Evolutionary conservation across 306 rosid species (phyloP).

Genomic region (Prinsepia uniflora): DNA sequence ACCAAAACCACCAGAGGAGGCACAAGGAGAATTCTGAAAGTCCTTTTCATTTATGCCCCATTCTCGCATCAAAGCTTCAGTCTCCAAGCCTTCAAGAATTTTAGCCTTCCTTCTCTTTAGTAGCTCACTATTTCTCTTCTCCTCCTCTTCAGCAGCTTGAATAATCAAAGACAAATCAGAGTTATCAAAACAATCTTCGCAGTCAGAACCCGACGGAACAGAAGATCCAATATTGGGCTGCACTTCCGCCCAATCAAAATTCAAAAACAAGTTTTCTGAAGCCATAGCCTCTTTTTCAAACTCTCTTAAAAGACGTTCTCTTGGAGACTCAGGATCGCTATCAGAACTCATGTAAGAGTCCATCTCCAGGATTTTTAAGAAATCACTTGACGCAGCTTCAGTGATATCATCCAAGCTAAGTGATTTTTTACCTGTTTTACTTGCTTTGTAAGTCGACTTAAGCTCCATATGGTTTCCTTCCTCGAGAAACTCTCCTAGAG

Average conservation of each 20-base stretch:
- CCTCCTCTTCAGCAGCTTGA: slow-evolving; percentile 58
- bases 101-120: slow-evolving; percentile 56
- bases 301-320: slow-evolving; percentile 65
- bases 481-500: slow-evolving; percentile 24
- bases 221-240: slow-evolving; percentile 25
- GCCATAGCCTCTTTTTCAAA: slow-evolving; percentile 59
- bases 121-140: slow-evolving; percentile 40
- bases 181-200: slow-evolving; percentile 25
- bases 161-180: slow-evolving; percentile 51
- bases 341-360: slow-evolving; percentile 35
- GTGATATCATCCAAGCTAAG: slow-evolving; percentile 52
- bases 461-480: slow-evolving; percentile 25
- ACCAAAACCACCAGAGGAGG: slow-evolving; percentile 69
- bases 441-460: slow-evolving; percentile 33
- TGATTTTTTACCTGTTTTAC: slow-evolving; percentile 34
- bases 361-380: slow-evolving; percentile 49
- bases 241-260: slow-evolving; percentile 41
- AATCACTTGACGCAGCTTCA: slow-evolving; percentile 65
- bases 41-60: slow-evolving; percentile 76
- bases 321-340: slow-evolving; percentile 60
- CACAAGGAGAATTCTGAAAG: slow-evolving; percentile 46
- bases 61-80: slow-evolving; percentile 62
- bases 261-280: slow-evolving; percentile 37
- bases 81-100: slow-evolving; percentile 68
- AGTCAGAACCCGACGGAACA: slow-evolving; percentile 17